Base-by-base conservation (phyloP, 345 rosid species). In the Populus davidiana region DNA sequence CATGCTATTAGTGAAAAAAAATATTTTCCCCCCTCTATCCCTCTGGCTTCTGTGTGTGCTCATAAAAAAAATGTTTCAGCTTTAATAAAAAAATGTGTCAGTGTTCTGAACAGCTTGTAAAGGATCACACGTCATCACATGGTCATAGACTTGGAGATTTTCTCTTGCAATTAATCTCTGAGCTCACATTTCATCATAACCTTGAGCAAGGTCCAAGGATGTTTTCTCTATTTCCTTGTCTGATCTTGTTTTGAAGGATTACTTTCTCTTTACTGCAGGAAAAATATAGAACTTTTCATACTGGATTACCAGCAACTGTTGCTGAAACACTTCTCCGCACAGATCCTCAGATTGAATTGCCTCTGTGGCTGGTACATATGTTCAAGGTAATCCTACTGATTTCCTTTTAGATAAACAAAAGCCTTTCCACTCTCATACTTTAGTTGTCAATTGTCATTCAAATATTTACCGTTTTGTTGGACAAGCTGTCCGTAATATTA, bases 311-410 rank as follows among this genome's bases (percentile, higher is more conserved):
- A n/a, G 76, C 89, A 69, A 78, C 88, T 67, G 98, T 96, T 86
- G 96, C 96, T 72, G 92, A 92, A 85, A 91, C 97, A 64, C 93
- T 96, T 87, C 98, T 96, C 79, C 93, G 86, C 49, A 74, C 90
- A n/a, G 94, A 92, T 87, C 85, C 91, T 71, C 89, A 80, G 72
- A 92, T 93, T 52, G 97, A 96, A 76, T 87, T 96, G 82, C 99
- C 99, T 73, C 86, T 96, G 59, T 96, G 99, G 99, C 86, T 96
- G 84, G 92, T 93, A 69, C 88, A 84, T 70, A 93, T 89, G 97
- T 91, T 93, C 87, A 96, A 96, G 99, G 98, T 96, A 87, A 81
- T 77, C 54, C 74, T 74, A 7, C 31, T 27, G 23, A 3, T 25
- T 4, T 44, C 63, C 47, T 68, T 70, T 9, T n/a, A 18, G 52